Base-by-base conservation (phyloP, 257 asterid genomes). In the Ophiorrhiza pumila region DNA sequence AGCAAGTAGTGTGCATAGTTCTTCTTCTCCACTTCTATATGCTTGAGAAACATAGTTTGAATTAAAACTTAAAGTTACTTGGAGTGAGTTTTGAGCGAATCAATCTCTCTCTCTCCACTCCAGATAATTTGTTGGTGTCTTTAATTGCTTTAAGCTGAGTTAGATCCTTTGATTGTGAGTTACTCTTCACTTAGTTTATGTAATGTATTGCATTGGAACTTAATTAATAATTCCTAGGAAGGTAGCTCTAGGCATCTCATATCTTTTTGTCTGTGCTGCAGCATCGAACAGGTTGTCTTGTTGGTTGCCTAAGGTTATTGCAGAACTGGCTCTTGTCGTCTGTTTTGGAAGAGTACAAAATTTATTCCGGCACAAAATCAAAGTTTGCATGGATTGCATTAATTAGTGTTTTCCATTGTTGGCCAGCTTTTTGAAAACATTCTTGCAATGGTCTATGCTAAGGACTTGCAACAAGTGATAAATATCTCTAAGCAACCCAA, bases 221-320 rank as follows among this genome's bases (percentile, higher is more conserved):
- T 50, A 1, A 50, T 50, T 50, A 8, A 50, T 50, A 22, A 50
- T 10, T 7, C n/a, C 17, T 14, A 59, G 17, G 29, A 46, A 37
- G 42, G 42, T 67, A 49, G 72, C 52, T 73, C 15, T 60, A 59
- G 45, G 61, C 61, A 15, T 55, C 71, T 64, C 45, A 29, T 63
- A n/a, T 23, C 39, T 53, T n/a, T 46, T 35, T 5, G 20, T 71
- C 37, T 62, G 4, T 42, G 25, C 2, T 57, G 79, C 85, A 85
- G 87, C 89, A 85, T 69, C 82, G 89, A 7, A 82, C 89, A 10
- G 89, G 89, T 17, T 82, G 84, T 68, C 79, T 85, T 0, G 85
- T 85, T 2, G 89, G 89, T 27, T 78, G 87, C 77, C 75, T 85
- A 29, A 85, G 89, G 75, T 80, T 82, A 57, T 61, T 80, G 75